A percentile compares a stretch with the other conserved stretches of the same genome.
Conservation (phyloP, 768 basidiomycete genomes). For the Leccinum uliginosum region DNA sequence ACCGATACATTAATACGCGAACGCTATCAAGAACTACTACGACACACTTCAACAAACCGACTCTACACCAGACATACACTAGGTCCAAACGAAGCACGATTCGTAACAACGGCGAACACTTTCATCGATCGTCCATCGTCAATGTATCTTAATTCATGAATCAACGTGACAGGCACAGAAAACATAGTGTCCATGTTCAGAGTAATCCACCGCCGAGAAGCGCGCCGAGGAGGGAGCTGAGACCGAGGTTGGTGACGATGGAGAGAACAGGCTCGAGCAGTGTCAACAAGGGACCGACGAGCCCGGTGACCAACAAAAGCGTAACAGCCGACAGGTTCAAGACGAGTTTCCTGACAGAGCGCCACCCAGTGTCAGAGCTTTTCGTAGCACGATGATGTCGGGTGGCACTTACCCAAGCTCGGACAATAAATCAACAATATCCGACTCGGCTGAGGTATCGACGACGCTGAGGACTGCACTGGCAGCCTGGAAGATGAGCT, state of each 20-base stretch:
- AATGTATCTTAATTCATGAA: too few relatives aligned
- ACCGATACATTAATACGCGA: too few relatives aligned
- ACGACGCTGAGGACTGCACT: constrained; percentile 7
- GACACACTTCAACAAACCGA: too few relatives aligned
- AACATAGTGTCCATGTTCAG: background rate
- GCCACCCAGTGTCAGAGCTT: background rate
- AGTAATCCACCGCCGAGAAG: constrained; percentile 7
- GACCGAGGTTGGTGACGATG: constrained; percentile 6
- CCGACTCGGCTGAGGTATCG: background rate
- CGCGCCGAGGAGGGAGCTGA: background rate
- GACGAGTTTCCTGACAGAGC: background rate
- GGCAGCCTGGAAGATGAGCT: constrained; percentile 10
- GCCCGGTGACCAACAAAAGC: constrained; percentile 5
- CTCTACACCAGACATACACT: too few relatives aligned
- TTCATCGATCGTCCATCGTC: too few relatives aligned
- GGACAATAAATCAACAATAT: background rate
- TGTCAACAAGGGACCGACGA: background rate
- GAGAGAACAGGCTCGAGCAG: constrained; percentile 8
- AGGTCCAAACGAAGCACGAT: too few relatives aligned
- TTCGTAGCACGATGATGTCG: background rate
- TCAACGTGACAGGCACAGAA: too few relatives aligned
- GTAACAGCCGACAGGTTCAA: background rate
- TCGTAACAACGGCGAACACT: too few relatives aligned
- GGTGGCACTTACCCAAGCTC: constrained; percentile 2
- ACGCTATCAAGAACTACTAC: too few relatives aligned